These are phyloP conservation scores for Phlyctochytrium bullatum DNA, from an alignment of 192 early-diverging fungal species.

Conservation along the genomic window DNA sequence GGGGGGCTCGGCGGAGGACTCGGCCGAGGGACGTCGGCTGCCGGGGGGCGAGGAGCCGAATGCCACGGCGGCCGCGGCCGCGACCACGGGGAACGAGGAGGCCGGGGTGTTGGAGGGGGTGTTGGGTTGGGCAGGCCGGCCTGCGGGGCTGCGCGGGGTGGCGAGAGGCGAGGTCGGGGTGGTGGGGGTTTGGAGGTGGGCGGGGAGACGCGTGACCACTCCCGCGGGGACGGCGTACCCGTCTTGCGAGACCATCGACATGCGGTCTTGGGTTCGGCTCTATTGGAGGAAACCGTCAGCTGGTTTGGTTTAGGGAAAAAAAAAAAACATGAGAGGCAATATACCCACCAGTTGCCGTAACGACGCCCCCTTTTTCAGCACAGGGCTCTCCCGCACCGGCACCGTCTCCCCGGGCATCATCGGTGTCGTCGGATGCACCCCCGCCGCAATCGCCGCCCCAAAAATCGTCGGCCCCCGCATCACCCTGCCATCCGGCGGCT, in stretches of 20 bases:
- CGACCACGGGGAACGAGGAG: too few species aligned
- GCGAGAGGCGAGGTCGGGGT: too few species aligned
- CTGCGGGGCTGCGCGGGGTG: too few species aligned
- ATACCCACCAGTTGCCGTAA: not conserved
- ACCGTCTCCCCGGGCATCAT: not conserved
- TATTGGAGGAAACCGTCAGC: too few species aligned
- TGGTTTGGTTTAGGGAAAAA: not conserved
- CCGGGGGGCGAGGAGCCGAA: too few species aligned
- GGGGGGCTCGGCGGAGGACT: not conserved
- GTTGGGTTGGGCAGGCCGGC: too few species aligned
- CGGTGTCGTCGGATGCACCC: slow-evolving; percentile 1
- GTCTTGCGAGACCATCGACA: not conserved
- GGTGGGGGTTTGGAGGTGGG: too few species aligned
- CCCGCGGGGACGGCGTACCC: not conserved
- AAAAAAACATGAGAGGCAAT: not conserved
- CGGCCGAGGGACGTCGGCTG: not conserved
- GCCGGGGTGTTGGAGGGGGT: not conserved
- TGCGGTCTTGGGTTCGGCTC: not conserved
- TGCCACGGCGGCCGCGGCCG: too few species aligned
- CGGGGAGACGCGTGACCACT: not conserved
- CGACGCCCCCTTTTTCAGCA: not conserved
- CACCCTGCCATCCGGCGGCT: slow-evolving; percentile 1
- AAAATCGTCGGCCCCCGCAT: slow-evolving; percentile 4
- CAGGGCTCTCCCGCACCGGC: not conserved
- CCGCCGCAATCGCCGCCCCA: slow-evolving; percentile 3